phyloP scores from a whole-genome alignment of 2,329 filamentous ascomycete species.

The Pseudofabraea citricarpa region DNA sequence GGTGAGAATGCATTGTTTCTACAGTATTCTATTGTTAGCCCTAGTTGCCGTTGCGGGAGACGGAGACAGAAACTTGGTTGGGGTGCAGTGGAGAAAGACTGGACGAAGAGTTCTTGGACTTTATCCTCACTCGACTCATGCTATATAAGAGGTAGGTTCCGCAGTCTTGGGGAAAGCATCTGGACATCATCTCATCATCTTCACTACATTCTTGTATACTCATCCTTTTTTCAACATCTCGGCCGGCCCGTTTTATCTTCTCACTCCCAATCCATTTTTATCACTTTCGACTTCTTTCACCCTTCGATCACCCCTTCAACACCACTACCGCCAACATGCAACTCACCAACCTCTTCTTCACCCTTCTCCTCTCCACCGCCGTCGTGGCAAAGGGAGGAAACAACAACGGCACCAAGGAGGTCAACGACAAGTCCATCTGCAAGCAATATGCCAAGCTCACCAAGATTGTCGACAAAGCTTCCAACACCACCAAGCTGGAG shows the following conservation, averaged over 20 bases:
- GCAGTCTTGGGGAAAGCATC: slow-evolving; percentile 7
- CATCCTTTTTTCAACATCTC: slow-evolving; percentile 14
- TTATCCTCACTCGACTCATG: not conserved
- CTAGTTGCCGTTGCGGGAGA: not conserved
- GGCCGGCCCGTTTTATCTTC: slow-evolving; percentile 18
- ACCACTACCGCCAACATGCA: slow-evolving; percentile 17
- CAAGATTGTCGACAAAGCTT: slow-evolving; percentile 26
- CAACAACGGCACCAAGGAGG: too few relatives aligned
- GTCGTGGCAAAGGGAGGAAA: slow-evolving; percentile 28
- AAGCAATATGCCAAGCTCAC: slow-evolving; percentile 27
- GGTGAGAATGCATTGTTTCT: not conserved
- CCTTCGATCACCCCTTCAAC: slow-evolving; percentile 3
- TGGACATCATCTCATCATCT: slow-evolving; percentile 16
- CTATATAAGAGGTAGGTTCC: not conserved
- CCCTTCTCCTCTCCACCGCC: slow-evolving; percentile 16
- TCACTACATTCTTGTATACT: slow-evolving; percentile 9
- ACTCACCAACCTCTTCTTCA: slow-evolving; percentile 18
- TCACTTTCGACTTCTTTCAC: slow-evolving; percentile 6
- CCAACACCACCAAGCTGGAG: slow-evolving; percentile 32
- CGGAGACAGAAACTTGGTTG: not conserved
- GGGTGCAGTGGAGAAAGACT: too few relatives aligned
- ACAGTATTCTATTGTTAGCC: not conserved
- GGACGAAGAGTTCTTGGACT: not conserved
- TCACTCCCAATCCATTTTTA: slow-evolving; percentile 3
- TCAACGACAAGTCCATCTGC: slow-evolving; percentile 26